Percentiles rank a stretch among this genome's conserved stretches.
Evolutionary conservation across 2,329 filamentous ascomycete genomes (phyloP).

Genomic region (Cladosporium sp.): DNA sequence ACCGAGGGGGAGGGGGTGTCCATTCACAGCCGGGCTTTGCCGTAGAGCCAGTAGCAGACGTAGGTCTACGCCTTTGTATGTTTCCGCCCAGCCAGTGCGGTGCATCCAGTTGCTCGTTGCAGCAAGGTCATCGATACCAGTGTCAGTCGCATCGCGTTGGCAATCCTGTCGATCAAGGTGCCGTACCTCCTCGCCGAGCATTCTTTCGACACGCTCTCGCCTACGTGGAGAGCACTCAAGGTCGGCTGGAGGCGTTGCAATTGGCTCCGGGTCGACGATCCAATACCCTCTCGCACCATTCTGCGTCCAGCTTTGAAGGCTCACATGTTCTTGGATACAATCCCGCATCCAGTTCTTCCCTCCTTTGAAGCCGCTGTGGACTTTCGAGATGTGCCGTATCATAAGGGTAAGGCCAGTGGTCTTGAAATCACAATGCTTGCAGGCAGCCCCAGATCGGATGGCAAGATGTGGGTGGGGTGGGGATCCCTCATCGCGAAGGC

Average conservation of each 20-base stretch:
- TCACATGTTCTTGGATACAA: neutral
- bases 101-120: constrained; percentile 9
- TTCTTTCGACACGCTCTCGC: neutral
- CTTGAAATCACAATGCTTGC: neutral
- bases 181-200: neutral
- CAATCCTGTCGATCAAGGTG: neutral
- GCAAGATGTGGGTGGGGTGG: neutral
- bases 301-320: constrained; percentile 10
- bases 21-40: neutral
- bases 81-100: constrained; percentile 5
- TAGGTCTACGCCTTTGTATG: neutral
- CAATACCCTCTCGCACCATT: constrained; percentile 8
- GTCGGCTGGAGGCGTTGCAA: neutral
- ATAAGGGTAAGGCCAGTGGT: neutral
- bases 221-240: neutral
- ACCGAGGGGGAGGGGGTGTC: neutral
- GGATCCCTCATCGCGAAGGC: neutral
- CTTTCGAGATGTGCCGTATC: neutral
- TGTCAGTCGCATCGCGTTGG: neutral
- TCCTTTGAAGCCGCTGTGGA: neutral
- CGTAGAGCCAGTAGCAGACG: neutral
- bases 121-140: constrained; percentile 4
- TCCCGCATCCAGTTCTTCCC: neutral
- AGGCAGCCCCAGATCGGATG: neutral
- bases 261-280: constrained; percentile 2